Conservation (phyloP, 2,329 filamentous ascomycete species). For the Fusarium bactridioides region DNA sequence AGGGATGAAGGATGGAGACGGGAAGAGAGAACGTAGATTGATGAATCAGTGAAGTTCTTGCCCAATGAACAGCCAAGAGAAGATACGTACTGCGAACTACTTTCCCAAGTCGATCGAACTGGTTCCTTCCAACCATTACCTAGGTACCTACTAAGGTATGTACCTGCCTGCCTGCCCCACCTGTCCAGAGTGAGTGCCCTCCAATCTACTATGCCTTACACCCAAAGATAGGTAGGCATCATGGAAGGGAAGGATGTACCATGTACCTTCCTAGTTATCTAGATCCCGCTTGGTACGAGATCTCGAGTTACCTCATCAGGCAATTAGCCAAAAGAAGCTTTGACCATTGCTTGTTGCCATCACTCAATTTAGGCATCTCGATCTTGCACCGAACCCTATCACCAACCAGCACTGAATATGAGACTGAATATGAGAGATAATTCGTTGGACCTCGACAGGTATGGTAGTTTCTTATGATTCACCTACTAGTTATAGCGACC, state of each 20-base stretch:
- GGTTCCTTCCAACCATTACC: background rate
- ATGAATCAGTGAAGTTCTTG: background rate
- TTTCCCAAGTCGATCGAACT: background rate
- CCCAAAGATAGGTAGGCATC: background rate
- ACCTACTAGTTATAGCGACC: background rate
- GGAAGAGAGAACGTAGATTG: background rate
- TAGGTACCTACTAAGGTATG: background rate
- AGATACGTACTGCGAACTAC: background rate
- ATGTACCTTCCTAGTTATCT: slow-evolving; percentile 2
- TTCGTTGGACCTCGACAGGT: background rate
- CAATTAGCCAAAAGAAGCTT: slow-evolving; percentile 16
- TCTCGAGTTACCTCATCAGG: slow-evolving; percentile 32
- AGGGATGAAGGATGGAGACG: background rate
- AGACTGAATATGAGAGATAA: background rate
- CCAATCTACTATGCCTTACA: too few relatives aligned
- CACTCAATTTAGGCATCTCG: slow-evolving; percentile 9
- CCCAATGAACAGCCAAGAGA: background rate
- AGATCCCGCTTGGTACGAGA: slow-evolving; percentile 32
- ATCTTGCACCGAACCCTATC: background rate
- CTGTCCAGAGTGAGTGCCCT: background rate
- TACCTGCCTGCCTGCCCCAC: background rate
- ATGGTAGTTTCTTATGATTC: background rate
- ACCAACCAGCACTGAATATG: background rate
- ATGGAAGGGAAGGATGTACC: background rate
- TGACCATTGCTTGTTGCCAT: slow-evolving; percentile 20